A percentile compares a stretch with the other conserved stretches of the same genome.
These are phyloP conservation scores for Parastagonospora nodorum DNA, from an alignment of 2,329 filamentous ascomycete genomes.

Conservation along the genomic window DNA sequence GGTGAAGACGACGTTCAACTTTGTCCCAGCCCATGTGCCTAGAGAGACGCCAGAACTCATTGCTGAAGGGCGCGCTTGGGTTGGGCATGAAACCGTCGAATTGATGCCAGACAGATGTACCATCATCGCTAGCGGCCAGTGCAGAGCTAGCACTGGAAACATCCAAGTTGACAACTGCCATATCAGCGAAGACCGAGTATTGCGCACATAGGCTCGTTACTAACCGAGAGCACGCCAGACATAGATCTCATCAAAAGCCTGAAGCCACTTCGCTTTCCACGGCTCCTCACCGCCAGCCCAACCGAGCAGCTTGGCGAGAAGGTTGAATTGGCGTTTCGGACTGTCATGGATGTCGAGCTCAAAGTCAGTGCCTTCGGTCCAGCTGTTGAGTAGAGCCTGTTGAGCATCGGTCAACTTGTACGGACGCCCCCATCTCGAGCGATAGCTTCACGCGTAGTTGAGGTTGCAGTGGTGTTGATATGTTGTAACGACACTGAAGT, in stretches of 20 bases:
- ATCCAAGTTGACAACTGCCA: no score
- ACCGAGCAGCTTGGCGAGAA: slow-evolving; percentile 2
- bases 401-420: neutral
- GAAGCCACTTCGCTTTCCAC: slow-evolving; percentile 1
- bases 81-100: neutral
- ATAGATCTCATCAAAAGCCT: slow-evolving; percentile 3
- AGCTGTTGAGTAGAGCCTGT: neutral
- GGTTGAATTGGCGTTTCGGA: slow-evolving; percentile 4
- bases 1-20: neutral
- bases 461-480: no score
- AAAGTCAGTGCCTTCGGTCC: neutral
- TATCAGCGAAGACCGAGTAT: no score
- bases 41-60: slow-evolving; percentile 18
- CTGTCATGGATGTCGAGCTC: slow-evolving; percentile 1
- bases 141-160: neutral
- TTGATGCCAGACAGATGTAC: neutral
- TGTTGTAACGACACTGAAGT: no score
- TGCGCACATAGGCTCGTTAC: neutral
- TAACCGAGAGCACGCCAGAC: slow-evolving; percentile 1
- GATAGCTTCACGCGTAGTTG: no score
- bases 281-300: slow-evolving; percentile 8
- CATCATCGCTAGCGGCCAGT: neutral
- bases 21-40: slow-evolving; percentile 11
- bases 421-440: neutral
- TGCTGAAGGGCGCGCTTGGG: slow-evolving; percentile 4